Evolutionary conservation across 2,329 filamentous ascomycete species (phyloP).

Genomic region (Bisporella sp.): DNA sequence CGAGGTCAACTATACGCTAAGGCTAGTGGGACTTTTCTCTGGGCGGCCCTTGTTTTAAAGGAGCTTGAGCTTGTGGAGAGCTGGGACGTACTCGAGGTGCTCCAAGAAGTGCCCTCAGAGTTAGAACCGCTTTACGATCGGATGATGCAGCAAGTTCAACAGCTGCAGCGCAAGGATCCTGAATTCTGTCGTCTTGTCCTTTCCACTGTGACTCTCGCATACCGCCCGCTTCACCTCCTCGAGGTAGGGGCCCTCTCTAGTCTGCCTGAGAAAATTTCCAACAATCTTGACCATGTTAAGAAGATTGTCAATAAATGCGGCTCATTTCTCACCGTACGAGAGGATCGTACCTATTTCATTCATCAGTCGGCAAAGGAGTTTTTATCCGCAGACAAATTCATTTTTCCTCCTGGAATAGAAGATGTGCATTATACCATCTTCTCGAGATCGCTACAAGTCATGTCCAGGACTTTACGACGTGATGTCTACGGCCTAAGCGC

Average conservation of each 20-base stretch:
- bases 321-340: constrained; percentile 8
- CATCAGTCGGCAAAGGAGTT: constrained; percentile 10
- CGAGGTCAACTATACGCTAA: background rate
- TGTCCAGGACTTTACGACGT: constrained; percentile 24
- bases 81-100: background rate
- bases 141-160: constrained; percentile 3
- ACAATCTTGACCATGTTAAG: background rate
- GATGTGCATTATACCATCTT: constrained; percentile 28
- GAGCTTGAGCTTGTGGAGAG: background rate
- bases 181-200: constrained; percentile 3
- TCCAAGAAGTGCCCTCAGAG: background rate
- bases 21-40: background rate
- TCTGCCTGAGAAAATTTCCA: background rate
- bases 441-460: constrained; percentile 26
- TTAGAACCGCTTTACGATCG: constrained; percentile 3
- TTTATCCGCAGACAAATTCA: constrained; percentile 5
- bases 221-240: constrained; percentile 1
- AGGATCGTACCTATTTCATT: constrained; percentile 2
- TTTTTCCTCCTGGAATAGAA: constrained; percentile 24
- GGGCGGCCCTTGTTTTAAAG: background rate
- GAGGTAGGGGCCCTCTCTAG: constrained; percentile 3
- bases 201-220: background rate
- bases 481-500: constrained; percentile 29
- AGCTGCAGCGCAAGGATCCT: background rate
- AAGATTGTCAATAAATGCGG: constrained; percentile 2